These are phyloP conservation scores for Herpotrichia juniperi DNA, from an alignment of 2,329 filamentous ascomycete species.

Conservation along the genomic window DNA sequence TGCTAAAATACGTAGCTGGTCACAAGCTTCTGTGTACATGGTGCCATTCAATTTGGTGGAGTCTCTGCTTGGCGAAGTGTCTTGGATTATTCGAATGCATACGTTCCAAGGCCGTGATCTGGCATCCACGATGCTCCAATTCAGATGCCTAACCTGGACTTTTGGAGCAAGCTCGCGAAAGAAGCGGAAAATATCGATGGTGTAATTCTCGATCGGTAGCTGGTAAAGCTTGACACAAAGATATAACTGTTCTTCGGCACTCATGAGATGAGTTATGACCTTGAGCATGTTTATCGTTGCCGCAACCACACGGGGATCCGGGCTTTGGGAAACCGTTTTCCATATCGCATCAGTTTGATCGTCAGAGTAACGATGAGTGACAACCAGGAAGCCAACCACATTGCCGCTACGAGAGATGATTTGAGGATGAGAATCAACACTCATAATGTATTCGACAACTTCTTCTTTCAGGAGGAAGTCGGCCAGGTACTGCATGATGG, in stretches of 20 bases:
- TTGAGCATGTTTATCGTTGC: constrained; percentile 74
- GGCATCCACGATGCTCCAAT: constrained; percentile 14
- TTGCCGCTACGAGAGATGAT: constrained; percentile 82
- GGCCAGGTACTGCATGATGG: constrained; percentile 71
- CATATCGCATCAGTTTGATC: constrained; percentile 81
- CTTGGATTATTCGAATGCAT: constrained; percentile 72
- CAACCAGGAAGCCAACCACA: constrained; percentile 84
- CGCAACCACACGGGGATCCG: constrained; percentile 83
- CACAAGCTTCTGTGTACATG: constrained; percentile 67
- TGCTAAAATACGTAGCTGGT: constrained; percentile 67
- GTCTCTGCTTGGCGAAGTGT: constrained; percentile 65
- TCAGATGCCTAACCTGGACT: constrained; percentile 21
- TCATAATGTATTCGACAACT: constrained; percentile 85
- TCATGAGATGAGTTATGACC: constrained; percentile 54
- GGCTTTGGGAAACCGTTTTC: constrained; percentile 79
- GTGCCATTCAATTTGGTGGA: constrained; percentile 64
- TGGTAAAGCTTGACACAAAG: constrained; percentile 69
- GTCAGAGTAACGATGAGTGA: constrained; percentile 74
- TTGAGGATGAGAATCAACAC: constrained; percentile 89
- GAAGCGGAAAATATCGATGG: constrained; percentile 37
- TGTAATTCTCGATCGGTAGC: constrained; percentile 38
- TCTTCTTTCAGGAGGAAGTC: constrained; percentile 71
- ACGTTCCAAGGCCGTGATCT: constrained; percentile 57
- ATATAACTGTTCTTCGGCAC: constrained; percentile 60
- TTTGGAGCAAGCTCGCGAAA: constrained; percentile 32